Percentiles rank a stretch among this genome's conserved stretches.
Evolutionary conservation across 495 filamentous ascomycete genomes (phyloP).

Genomic region (Talaromyces nanjingensis): DNA sequence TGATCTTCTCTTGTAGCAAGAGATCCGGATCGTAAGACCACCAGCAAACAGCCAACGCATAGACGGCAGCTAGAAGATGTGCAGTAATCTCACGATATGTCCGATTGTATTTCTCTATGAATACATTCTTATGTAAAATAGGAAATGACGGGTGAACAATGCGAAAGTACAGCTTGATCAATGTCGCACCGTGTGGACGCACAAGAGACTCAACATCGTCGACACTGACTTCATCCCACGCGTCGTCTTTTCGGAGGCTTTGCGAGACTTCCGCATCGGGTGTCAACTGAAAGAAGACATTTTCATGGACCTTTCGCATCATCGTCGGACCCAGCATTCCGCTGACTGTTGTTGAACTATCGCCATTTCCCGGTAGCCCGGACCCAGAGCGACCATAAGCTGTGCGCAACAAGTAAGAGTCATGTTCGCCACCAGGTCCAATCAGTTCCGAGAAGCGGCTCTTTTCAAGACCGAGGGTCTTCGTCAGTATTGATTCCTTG

Average conservation of each 20-base stretch:
- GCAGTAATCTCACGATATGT: slow-evolving; percentile 70
- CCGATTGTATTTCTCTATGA: slow-evolving; percentile 68
- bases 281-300: slow-evolving; percentile 14
- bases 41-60: slow-evolving; percentile 76
- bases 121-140: slow-evolving; percentile 73
- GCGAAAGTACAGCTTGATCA: slow-evolving; percentile 75
- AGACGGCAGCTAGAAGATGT: slow-evolving; percentile 72
- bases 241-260: slow-evolving; percentile 14
- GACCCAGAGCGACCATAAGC: slow-evolving; percentile 5
- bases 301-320: slow-evolving; percentile 11
- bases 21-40: slow-evolving; percentile 67
- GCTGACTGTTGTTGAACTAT: not conserved
- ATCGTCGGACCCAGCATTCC: not conserved
- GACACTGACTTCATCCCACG: slow-evolving; percentile 45
- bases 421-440: slow-evolving; percentile 18
- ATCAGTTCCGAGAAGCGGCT: slow-evolving; percentile 19
- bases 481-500: slow-evolving; percentile 9
- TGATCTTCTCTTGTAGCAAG: slow-evolving; percentile 53
- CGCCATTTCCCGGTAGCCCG: not conserved
- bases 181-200: slow-evolving; percentile 56
- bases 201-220: slow-evolving; percentile 66
- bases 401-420: slow-evolving; percentile 13
- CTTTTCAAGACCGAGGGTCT: slow-evolving; percentile 18
- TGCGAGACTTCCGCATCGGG: slow-evolving; percentile 13
- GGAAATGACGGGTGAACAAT: slow-evolving; percentile 76